Base-by-base conservation (phyloP, 1,284 basidiomycete species). In the Tilletiaria anomala region DNA sequence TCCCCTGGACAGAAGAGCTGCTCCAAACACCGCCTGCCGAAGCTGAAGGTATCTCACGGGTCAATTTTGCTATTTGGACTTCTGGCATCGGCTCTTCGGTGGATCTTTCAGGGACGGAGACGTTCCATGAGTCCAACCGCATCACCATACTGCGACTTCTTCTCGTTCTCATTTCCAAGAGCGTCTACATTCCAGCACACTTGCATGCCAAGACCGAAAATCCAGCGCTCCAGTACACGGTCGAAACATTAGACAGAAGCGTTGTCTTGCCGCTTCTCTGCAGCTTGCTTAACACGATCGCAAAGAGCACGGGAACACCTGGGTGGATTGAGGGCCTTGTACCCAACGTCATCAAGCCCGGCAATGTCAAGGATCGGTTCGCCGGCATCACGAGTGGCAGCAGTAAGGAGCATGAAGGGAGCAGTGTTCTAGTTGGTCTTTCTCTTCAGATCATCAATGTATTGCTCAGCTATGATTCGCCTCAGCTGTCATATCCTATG, bases 1-100 rank as follows among this genome's bases (percentile, higher is more conserved):
- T 65, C 8, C 63, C 61, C 4, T 61, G 59, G 56, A 61, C 59
- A 2, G 53, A 57, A 20, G 61, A 65, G 23, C 55, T 58, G 36
- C 47, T 58, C 10, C 11, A 22, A 10, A 35, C 42, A 48, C 32
- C 20, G 22, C 4, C 31, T 12, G 1, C 19, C 34, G 14, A n/a
- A 34, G 5, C 37, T 40, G 16, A 37, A 42, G n/a, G n/a, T n/a
- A n/a, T n/a, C 18, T 50, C 47, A 10, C 45, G 51, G 21, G 47
- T 57, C 34, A 50, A 57, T 24, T 54, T 53, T 35, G 45, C 54
- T 4, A 65, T 65, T 43, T 65, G 61, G 59, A 53, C 58, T 32
- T 49, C 60, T 8, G 63, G 63, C 15, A 58, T 65, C 5, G 63
- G 63, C 2, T 52, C 51, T 39, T 56, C 60, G 0, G 44, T 61